A percentile compares a stretch with the other conserved stretches of the same genome.
These are phyloP conservation scores for grape (Vitis vinifera) DNA, from an alignment of 164 flowering plant species.

Conservation along the genomic window DNA sequence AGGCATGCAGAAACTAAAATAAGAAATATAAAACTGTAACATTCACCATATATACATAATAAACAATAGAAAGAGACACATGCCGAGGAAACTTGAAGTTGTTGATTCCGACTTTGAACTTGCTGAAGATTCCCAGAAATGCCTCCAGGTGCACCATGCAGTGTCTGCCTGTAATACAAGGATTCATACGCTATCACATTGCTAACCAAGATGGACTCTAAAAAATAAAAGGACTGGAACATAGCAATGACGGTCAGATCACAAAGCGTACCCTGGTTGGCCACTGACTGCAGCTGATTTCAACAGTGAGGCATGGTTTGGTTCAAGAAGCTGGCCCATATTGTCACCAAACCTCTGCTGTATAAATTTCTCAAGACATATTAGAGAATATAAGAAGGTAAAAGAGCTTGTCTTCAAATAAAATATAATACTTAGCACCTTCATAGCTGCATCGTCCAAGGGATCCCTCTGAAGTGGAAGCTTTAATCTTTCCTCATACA, in stretches of 20 bases:
- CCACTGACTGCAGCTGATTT: constrained; percentile 65
- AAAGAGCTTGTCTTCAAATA: background rate
- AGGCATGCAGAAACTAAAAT: constrained; percentile 7
- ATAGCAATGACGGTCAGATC: background rate
- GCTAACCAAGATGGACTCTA: background rate
- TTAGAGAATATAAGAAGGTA: background rate
- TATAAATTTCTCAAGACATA: background rate
- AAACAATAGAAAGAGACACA: background rate
- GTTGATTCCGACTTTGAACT: constrained; percentile 75
- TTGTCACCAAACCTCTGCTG: constrained; percentile 79
- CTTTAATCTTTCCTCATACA: constrained; percentile 83
- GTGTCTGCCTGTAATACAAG: constrained; percentile 58
- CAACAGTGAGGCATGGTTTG: constrained; percentile 66
- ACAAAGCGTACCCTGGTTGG: constrained; percentile 64
- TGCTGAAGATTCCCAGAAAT: constrained; percentile 65
- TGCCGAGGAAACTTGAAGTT: constrained; percentile 65
- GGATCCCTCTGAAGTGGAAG: constrained; percentile 74
- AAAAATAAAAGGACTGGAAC: background rate
- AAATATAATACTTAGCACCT: constrained; percentile 36
- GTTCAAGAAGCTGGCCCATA: constrained; percentile 67
- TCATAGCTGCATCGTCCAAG: constrained; percentile 68
- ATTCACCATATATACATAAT: background rate
- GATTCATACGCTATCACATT: background rate
- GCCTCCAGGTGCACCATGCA: constrained; percentile 68
- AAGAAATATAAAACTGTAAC: background rate